A percentile compares a stretch with the other conserved stretches of the same genome.
These are phyloP conservation scores for Candida frijolesensis DNA, from an alignment of 1,139 yeast species.

Conservation along the genomic window DNA sequence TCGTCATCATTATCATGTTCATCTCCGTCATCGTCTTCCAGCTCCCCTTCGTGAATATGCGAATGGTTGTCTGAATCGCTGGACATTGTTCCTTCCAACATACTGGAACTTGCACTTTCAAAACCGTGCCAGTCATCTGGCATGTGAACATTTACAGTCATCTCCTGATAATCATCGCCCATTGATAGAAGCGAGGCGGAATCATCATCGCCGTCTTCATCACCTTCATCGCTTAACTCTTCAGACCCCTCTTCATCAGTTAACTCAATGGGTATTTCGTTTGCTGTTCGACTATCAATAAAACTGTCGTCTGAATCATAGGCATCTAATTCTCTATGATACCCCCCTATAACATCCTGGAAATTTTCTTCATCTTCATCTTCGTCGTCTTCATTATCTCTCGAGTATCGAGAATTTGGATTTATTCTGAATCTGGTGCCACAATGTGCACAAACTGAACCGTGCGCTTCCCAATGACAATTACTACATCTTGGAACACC, in stretches of 20 bases:
- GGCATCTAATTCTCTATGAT: slow-evolving; percentile 18
- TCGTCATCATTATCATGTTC: slow-evolving; percentile 18
- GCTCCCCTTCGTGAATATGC: not conserved
- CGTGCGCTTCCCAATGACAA: slow-evolving; percentile 82
- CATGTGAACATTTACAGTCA: not conserved
- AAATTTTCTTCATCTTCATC: slow-evolving; percentile 26
- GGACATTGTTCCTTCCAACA: slow-evolving; percentile 5
- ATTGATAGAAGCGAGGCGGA: slow-evolving; percentile 7
- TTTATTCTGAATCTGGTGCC: slow-evolving; percentile 39
- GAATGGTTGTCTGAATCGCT: slow-evolving; percentile 13
- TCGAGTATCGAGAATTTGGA: slow-evolving; percentile 15
- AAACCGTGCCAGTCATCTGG: slow-evolving; percentile 17
- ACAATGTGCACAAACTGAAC: slow-evolving; percentile 57
- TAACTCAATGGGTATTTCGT: slow-evolving; percentile 14
- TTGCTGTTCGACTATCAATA: slow-evolving; percentile 24
- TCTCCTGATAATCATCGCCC: slow-evolving; percentile 14
- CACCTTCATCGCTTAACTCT: slow-evolving; percentile 6
- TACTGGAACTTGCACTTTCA: slow-evolving; percentile 14
- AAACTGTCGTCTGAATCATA: slow-evolving; percentile 35
- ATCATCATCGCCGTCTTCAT: slow-evolving; percentile 14
- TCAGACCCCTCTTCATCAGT: slow-evolving; percentile 4
- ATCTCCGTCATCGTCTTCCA: slow-evolving; percentile 9
- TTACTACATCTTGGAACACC: slow-evolving; percentile 79
- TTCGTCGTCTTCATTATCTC: slow-evolving; percentile 24
- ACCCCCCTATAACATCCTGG: slow-evolving; percentile 14